Evolutionary conservation across 202 grass and related monocot genomes (phyloP), one percentile per base, ranked within the genome.

Genomic region (Hordeum pubiflorum): DNA sequence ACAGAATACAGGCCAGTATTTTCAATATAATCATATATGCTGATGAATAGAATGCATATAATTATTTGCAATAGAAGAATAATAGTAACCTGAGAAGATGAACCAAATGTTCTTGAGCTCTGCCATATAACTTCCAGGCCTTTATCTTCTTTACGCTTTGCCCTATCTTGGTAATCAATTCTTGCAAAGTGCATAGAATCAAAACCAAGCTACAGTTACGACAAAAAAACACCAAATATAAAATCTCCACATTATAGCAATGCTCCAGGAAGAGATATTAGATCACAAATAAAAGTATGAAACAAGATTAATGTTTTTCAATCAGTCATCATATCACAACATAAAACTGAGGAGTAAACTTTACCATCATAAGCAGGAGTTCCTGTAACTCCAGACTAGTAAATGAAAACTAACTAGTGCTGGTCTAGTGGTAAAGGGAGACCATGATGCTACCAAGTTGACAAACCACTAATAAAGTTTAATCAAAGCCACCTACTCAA

Each of bases 81-180:
- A 29, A 5, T 43, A 7, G 57, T 40, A 87, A 97, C 94, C 94
- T 97, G 89, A 84, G 89, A 94, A 69, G 89, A 92, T 46, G 94
- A 91, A 44, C 89, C 91, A 39, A 97, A 94, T 39, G 89, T 92
- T 89, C 83, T 91, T 86, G 91, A 97, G 10, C 94, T 91, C 9
- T 56, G 81, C 94, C 94, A 97, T 89, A 97, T 92, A 71, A 97
- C 91, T 81, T 97, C 91, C 5, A 94, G 83, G 64, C 83, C 84
- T 92, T 94, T 97, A 20, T 91, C 84, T 69, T 9, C 82, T 84
- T 94, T 97, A 15, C 91, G 84, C 26, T 84, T 82, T 78, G 55
- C 69, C 60, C 94, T 94, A 55, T 97, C 94, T 83, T 97, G 94
- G 79, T 97, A 97, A 91, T 97, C 94, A 73, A 97, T 97, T 88